phyloP scores from a whole-genome alignment of 1,284 basidiomycete genomes.

The Phellopilus nigrolimitatus region DNA sequence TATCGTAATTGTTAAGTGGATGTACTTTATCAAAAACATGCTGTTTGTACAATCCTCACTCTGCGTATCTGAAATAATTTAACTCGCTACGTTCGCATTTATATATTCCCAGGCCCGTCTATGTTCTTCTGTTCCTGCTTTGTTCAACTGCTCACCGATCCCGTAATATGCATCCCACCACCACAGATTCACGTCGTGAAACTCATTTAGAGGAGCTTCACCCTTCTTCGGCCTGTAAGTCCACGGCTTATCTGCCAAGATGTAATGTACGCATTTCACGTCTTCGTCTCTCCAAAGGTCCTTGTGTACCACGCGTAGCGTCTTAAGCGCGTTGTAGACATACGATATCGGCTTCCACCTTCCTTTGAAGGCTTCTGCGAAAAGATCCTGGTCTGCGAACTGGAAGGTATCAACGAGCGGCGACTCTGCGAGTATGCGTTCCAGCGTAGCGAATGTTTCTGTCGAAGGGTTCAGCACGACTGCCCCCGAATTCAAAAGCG shows the following conservation, averaged over 20 bases:
- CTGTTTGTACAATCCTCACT: slow-evolving; percentile 1
- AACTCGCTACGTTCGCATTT: slow-evolving; percentile 9
- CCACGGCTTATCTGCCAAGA: slow-evolving; percentile 77
- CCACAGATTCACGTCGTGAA: slow-evolving; percentile 56
- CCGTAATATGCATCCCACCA: slow-evolving; percentile 64
- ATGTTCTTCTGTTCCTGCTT: slow-evolving; percentile 49
- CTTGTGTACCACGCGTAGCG: slow-evolving; percentile 63
- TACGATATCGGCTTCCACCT: slow-evolving; percentile 73
- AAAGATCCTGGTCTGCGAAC: slow-evolving; percentile 93
- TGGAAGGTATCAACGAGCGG: slow-evolving; percentile 65
- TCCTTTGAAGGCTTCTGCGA: slow-evolving; percentile 75
- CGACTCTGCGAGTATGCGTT: slow-evolving; percentile 62
- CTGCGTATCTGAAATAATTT: too few relatives aligned
- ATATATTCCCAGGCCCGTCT: slow-evolving; percentile 19
- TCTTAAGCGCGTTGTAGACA: slow-evolving; percentile 86
- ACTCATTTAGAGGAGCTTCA: slow-evolving; percentile 34
- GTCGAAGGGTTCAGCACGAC: slow-evolving; percentile 77
- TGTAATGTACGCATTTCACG: slow-evolving; percentile 73
- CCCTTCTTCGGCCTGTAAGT: slow-evolving; percentile 36
- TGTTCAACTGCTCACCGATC: slow-evolving; percentile 44
- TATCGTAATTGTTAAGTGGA: too few relatives aligned
- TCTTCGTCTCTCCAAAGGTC: slow-evolving; percentile 75
- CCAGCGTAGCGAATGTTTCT: slow-evolving; percentile 43
- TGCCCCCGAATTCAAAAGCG: slow-evolving; percentile 84
- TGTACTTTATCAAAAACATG: background rate